phyloP scores from a whole-genome alignment of 768 basidiomycete genomes.

The Boletus speciosus region DNA sequence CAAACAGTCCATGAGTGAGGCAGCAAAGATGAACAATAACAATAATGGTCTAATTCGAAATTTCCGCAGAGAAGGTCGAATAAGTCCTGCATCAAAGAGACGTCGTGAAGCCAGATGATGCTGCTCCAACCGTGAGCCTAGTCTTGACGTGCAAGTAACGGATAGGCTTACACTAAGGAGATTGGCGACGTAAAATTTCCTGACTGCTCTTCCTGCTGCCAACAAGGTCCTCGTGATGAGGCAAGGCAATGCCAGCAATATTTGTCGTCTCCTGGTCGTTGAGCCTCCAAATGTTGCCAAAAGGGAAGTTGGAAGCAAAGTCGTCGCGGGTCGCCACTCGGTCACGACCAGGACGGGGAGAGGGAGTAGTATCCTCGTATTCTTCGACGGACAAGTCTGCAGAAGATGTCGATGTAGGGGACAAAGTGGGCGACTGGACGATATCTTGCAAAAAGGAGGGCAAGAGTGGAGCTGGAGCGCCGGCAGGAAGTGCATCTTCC shows the following conservation, averaged over 20 bases:
- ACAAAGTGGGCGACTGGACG: constrained; percentile 62
- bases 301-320: constrained; percentile 29
- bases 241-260: constrained; percentile 47
- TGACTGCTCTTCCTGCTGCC: constrained; percentile 40
- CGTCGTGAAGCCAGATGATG: not conserved
- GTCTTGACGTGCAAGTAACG: not conserved
- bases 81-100: constrained; percentile 3
- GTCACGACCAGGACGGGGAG: constrained; percentile 27
- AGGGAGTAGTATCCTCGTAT: constrained; percentile 35
- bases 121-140: not conserved
- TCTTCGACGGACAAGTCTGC: constrained; percentile 67
- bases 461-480: constrained; percentile 52
- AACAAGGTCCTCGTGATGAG: constrained; percentile 38
- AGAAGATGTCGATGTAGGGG: constrained; percentile 62
- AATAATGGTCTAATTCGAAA: constrained; percentile 28
- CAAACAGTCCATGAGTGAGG: constrained; percentile 31
- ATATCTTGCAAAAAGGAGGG: constrained; percentile 78
- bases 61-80: constrained; percentile 20
- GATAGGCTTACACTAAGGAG: constrained; percentile 20
- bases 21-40: constrained; percentile 28
- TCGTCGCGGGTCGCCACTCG: constrained; percentile 26
- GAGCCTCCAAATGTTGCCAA: constrained; percentile 65
- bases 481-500: constrained; percentile 17
- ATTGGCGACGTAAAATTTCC: constrained; percentile 34
- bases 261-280: constrained; percentile 68